These are phyloP conservation scores for Glycyrrhiza uralensis DNA, from an alignment of 306 rosid genomes.

Conservation along the genomic window DNA sequence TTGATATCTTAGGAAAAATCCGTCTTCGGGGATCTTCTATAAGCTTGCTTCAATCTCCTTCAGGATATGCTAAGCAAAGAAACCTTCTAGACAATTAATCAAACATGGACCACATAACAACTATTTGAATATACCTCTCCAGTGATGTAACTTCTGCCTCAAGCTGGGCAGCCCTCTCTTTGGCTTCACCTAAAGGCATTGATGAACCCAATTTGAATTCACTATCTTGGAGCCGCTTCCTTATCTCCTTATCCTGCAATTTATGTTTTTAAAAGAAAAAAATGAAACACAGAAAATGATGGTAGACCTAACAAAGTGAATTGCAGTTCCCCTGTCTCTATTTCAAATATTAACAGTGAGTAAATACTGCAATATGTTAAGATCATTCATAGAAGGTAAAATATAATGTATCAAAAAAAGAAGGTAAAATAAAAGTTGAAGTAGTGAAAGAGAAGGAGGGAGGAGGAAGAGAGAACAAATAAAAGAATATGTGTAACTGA, in stretches of 20 bases:
- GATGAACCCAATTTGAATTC: constrained; percentile 79
- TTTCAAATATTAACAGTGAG: background rate
- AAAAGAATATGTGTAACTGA: background rate
- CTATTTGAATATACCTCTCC: constrained; percentile 59
- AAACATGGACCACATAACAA: background rate
- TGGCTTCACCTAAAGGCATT: constrained; percentile 84
- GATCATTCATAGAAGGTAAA: background rate
- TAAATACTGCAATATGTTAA: background rate
- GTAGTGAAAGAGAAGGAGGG: background rate
- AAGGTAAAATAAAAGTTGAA: constrained; percentile 8
- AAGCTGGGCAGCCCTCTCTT: constrained; percentile 76
- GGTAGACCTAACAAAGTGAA: constrained; percentile 3
- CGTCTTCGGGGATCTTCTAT: background rate
- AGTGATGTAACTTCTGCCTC: constrained; percentile 74
- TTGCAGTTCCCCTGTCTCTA: background rate
- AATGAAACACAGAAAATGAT: constrained; percentile 2
- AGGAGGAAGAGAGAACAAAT: background rate
- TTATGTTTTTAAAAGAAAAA: background rate
- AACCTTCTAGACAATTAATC: background rate
- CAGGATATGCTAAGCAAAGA: background rate
- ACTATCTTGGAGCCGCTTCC: constrained; percentile 81
- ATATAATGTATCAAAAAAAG: background rate
- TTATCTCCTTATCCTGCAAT: constrained; percentile 69
- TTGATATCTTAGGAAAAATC: constrained; percentile 14
- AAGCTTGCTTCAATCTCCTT: background rate